Conservation (phyloP, 768 basidiomycete genomes). For the Leccinum subgranulosum region DNA sequence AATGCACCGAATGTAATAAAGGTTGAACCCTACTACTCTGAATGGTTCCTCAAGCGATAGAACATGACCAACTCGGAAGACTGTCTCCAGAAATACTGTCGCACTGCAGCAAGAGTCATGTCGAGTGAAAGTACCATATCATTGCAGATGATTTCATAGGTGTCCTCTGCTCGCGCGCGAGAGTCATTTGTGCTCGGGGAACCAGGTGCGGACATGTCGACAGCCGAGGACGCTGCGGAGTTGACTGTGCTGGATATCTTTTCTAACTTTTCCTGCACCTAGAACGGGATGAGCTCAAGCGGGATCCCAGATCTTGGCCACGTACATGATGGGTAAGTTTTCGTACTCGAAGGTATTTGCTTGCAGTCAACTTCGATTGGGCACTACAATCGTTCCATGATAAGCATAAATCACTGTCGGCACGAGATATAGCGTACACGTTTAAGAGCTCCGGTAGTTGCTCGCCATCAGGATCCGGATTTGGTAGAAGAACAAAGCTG, state of each 20-base stretch:
- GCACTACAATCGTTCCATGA: constrained; percentile 36
- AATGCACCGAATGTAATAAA: not conserved
- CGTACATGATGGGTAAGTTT: constrained; percentile 83
- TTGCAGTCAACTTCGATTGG: constrained; percentile 87
- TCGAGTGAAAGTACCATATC: constrained; percentile 77
- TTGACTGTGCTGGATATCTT: constrained; percentile 41
- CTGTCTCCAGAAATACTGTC: constrained; percentile 87
- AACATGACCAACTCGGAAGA: constrained; percentile 69
- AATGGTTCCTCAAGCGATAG: constrained; percentile 52
- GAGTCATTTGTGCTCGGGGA: constrained; percentile 22
- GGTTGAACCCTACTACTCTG: constrained; percentile 1
- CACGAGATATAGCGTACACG: constrained; percentile 52
- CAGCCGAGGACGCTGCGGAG: constrained; percentile 30
- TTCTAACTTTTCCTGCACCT: constrained; percentile 86
- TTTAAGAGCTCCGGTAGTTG: constrained; percentile 80
- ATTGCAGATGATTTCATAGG: constrained; percentile 87
- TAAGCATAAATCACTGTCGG: not conserved
- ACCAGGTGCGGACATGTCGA: constrained; percentile 37
- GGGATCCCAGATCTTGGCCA: constrained; percentile 4
- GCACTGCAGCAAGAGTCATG: constrained; percentile 88
- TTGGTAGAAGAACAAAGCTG: constrained; percentile 78
- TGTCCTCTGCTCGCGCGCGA: constrained; percentile 52
- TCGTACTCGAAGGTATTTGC: constrained; percentile 76
- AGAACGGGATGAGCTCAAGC: constrained; percentile 5
- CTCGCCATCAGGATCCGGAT: constrained; percentile 53